Conservation (phyloP, 768 basidiomycete species). For the Serpula lacrymans region DNA sequence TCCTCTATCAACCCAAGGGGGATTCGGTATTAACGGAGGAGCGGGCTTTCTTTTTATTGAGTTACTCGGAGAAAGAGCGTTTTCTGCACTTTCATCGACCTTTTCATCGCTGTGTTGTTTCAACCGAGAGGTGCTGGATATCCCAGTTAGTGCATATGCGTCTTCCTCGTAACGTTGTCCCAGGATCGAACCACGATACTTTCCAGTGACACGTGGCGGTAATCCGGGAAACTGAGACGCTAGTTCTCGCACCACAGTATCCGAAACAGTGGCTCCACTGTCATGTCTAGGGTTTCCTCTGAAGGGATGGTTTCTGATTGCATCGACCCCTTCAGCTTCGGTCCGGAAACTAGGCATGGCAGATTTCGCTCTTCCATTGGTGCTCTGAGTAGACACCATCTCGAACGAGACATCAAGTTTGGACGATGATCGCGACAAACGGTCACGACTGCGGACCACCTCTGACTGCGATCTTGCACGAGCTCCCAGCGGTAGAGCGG, state of each 20-base stretch:
- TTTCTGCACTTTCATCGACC: conserved; percentile 7
- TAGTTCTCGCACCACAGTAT: conserved; percentile 48
- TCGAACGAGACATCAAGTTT: conserved; percentile 9
- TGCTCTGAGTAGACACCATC: conserved; percentile 6
- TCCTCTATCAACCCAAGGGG: conserved; percentile 7
- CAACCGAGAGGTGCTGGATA: conserved; percentile 22
- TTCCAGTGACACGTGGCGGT: conserved; percentile 33
- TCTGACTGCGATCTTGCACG: conserved; percentile 13
- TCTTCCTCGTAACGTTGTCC: conserved; percentile 21
- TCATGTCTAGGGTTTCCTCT: conserved; percentile 8
- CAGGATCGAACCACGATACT: conserved; percentile 21
- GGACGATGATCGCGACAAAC: neutral
- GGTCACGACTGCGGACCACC: conserved; percentile 5
- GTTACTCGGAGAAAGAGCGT: conserved; percentile 11
- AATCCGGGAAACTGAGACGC: conserved; percentile 52
- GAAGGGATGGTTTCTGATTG: too few species aligned
- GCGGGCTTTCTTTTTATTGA: conserved; percentile 30
- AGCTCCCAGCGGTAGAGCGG: conserved; percentile 9
- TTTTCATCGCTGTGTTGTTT: conserved; percentile 10
- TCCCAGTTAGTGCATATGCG: conserved; percentile 16
- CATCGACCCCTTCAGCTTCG: neutral
- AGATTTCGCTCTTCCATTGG: conserved; percentile 12
- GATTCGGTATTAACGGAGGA: conserved; percentile 21
- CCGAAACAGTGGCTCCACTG: conserved; percentile 32
- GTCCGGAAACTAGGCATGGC: neutral